phyloP scores from a whole-genome alignment of 2,329 filamentous ascomycete genomes.

The Byssoonygena ceratinophila region DNA sequence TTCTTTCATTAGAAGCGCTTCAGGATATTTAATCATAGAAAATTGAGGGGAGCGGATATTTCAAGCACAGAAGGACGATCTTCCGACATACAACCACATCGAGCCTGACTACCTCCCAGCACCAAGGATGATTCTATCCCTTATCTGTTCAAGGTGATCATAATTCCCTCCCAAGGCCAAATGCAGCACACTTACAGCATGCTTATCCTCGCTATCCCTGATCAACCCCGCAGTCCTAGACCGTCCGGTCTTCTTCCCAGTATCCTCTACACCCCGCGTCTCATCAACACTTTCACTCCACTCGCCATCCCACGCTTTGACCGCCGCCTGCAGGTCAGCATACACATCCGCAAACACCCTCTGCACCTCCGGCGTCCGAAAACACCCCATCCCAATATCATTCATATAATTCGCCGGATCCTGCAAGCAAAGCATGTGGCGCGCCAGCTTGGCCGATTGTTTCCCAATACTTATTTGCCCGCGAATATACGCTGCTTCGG shows the following conservation, averaged over 20 bases:
- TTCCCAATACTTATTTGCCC: constrained; percentile 34
- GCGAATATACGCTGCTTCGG: constrained; percentile 22
- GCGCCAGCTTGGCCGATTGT: constrained; percentile 25
- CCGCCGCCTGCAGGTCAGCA: constrained; percentile 20
- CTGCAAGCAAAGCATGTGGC: constrained; percentile 44
- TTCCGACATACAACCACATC: background rate
- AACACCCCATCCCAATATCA: constrained; percentile 44
- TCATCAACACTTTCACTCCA: background rate
- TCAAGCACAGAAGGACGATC: too few species aligned
- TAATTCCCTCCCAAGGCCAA: constrained; percentile 17
- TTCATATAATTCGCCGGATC: constrained; percentile 50
- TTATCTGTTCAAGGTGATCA: constrained; percentile 14
- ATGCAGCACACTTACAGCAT: constrained; percentile 8
- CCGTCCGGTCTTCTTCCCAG: background rate
- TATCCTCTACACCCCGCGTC: too few species aligned
- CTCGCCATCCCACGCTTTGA: constrained; percentile 22
- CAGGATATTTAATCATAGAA: background rate
- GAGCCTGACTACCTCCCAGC: background rate
- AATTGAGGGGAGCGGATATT: background rate
- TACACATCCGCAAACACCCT: constrained; percentile 31
- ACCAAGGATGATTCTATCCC: constrained; percentile 15
- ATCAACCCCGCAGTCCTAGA: background rate
- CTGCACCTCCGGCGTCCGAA: constrained; percentile 43
- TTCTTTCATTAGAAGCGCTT: too few species aligned
- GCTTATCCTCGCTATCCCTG: constrained; percentile 1